Evolutionary conservation across 805 yeast genomes (phyloP).

Genomic region (Candida maris): DNA sequence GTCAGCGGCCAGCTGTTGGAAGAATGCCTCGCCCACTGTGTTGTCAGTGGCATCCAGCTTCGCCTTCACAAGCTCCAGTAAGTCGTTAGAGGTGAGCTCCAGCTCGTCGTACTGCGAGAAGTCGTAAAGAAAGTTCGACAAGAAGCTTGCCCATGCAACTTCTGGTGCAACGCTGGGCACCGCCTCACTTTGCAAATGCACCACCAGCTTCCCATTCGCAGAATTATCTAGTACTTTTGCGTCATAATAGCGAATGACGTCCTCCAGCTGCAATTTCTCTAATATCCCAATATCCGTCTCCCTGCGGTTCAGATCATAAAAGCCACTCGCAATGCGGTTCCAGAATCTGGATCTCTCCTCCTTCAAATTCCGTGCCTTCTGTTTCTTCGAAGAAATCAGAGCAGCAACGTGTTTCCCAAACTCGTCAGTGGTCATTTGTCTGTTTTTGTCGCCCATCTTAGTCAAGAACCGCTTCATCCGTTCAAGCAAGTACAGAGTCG

Average conservation of each 20-base stretch:
- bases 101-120: constrained; percentile 25
- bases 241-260: constrained; percentile 55
- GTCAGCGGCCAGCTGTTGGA: constrained; percentile 12
- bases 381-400: constrained; percentile 58
- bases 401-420: constrained; percentile 69
- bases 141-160: constrained; percentile 23
- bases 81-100: constrained; percentile 23
- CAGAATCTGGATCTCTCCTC: constrained; percentile 73
- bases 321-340: constrained; percentile 68
- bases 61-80: constrained; percentile 21
- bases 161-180: constrained; percentile 20
- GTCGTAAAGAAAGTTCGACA: constrained; percentile 29
- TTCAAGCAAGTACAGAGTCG: constrained; percentile 67
- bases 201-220: constrained; percentile 42
- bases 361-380: constrained; percentile 69
- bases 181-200: constrained; percentile 60
- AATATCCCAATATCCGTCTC: constrained; percentile 56
- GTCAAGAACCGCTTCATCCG: constrained; percentile 69
- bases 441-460: constrained; percentile 40
- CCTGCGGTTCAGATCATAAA: constrained; percentile 66
- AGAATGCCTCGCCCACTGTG: constrained; percentile 4
- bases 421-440: constrained; percentile 55
- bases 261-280: constrained; percentile 48
- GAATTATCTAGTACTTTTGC: constrained; percentile 32
- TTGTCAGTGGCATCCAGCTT: constrained; percentile 9